Evolutionary conservation across 2,329 filamentous ascomycete species (phyloP).

Genomic region (Chrysosporium keratinophilum): DNA sequence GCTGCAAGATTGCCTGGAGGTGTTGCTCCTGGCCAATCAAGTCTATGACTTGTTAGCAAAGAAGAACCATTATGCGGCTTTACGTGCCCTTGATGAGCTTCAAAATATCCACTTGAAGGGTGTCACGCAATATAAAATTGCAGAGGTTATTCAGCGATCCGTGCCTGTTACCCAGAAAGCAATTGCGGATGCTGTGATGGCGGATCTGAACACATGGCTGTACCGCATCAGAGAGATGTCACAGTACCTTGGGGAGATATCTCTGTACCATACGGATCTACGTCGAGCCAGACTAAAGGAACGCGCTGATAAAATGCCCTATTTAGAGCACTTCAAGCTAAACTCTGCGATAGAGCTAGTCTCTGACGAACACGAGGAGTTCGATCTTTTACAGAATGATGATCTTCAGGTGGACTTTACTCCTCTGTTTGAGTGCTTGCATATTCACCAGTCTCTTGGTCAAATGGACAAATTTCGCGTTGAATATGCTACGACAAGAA

Average conservation of each 20-base stretch:
- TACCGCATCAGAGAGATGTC: conserved; percentile 92
- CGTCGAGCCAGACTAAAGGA: conserved; percentile 74
- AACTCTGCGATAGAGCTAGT: conserved; percentile 95
- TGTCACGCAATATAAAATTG: conserved; percentile 87
- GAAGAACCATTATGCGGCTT: conserved; percentile 90
- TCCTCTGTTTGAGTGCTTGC: conserved; percentile 84
- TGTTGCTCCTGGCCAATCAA: conserved; percentile 84
- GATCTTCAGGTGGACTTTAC: conserved; percentile 91
- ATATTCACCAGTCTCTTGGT: conserved; percentile 90
- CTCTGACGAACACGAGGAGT: conserved; percentile 89
- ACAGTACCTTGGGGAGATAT: conserved; percentile 89
- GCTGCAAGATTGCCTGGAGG: conserved; percentile 80
- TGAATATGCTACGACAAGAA: conserved; percentile 84
- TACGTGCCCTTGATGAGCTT: conserved; percentile 87
- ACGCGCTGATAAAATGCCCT: conserved; percentile 63
- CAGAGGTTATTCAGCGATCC: conserved; percentile 89
- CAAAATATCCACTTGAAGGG: conserved; percentile 95
- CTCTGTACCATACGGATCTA: conserved; percentile 90
- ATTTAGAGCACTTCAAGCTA: conserved; percentile 72
- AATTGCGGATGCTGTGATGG: conserved; percentile 95
- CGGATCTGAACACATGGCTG: conserved; percentile 91
- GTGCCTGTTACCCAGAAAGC: conserved; percentile 85
- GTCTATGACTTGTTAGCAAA: conserved; percentile 83
- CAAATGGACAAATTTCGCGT: conserved; percentile 82
- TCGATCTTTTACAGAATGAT: conserved; percentile 89